Percentiles rank a stretch among this genome's conserved stretches.
These are phyloP conservation scores for Salix udensis DNA, from an alignment of 345 rosid species.

Conservation along the genomic window DNA sequence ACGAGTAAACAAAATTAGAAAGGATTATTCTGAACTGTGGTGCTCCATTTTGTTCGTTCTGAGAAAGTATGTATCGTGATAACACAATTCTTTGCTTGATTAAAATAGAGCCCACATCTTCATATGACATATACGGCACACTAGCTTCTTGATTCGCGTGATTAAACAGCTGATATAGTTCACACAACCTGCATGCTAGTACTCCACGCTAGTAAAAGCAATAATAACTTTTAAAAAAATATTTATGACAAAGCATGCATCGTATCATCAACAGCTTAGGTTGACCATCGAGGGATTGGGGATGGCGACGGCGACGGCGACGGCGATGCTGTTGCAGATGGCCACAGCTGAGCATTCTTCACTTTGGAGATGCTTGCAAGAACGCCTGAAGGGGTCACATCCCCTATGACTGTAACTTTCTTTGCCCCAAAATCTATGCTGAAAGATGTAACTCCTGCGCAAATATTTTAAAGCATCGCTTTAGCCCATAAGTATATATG, in stretches of 20 bases:
- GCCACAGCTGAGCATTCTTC: conserved; percentile 58
- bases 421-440: conserved; percentile 47
- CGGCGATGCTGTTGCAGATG: conserved; percentile 21
- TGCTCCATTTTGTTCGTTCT: no score
- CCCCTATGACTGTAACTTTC: conserved; percentile 50
- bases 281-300: conserved; percentile 18
- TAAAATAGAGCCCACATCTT: conserved; percentile 7
- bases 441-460: conserved; percentile 58
- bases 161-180: not conserved
- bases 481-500: not conserved
- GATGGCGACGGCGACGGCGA: conserved; percentile 5
- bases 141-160: not conserved
- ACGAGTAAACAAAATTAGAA: no score
- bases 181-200: no score
- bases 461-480: not conserved
- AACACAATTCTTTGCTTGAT: no score
- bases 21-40: no score
- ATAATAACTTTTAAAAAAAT: not conserved
- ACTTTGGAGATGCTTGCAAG: conserved; percentile 50
- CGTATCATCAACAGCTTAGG: not conserved
- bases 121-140: not conserved
- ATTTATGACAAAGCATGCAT: not conserved
- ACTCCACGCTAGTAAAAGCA: not conserved
- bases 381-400: conserved; percentile 49
- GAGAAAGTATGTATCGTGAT: no score